Conservation (phyloP, 1,139 yeast species). For the Saccharomyces hybrid region DNA sequence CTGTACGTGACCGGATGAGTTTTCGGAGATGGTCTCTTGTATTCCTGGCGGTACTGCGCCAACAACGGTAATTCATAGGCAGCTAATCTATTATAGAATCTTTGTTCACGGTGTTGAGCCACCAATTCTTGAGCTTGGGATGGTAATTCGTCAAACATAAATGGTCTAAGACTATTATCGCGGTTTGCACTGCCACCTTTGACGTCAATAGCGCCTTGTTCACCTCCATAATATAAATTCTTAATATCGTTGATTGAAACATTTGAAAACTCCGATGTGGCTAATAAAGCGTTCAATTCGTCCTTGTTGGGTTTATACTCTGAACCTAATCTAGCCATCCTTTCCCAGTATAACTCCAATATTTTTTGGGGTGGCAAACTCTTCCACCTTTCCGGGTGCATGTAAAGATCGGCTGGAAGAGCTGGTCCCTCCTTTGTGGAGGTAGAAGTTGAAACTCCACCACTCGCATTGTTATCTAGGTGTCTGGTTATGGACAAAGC, state of each 20-base stretch:
- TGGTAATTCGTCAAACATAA: conserved; percentile 53
- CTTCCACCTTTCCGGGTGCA: conserved; percentile 59
- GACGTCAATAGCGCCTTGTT: conserved; percentile 31
- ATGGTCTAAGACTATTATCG: conserved; percentile 29
- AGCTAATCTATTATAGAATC: conserved; percentile 66
- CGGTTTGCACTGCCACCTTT: conserved; percentile 27
- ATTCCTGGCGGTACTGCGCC: conserved; percentile 63
- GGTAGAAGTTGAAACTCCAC: not conserved
- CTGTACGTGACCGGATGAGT: conserved; percentile 58
- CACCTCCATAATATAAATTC: conserved; percentile 35
- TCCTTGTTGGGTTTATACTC: conserved; percentile 47
- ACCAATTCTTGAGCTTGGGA: conserved; percentile 53
- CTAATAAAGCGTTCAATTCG: conserved; percentile 40
- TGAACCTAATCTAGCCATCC: conserved; percentile 51
- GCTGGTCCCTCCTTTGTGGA: conserved; percentile 4
- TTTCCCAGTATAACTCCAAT: conserved; percentile 50
- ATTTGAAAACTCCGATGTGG: conserved; percentile 36
- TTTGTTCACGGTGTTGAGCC: conserved; percentile 54
- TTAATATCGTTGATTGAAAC: conserved; percentile 30
- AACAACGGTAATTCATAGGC: conserved; percentile 90
- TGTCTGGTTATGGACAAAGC: not conserved
- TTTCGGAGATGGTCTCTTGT: conserved; percentile 39
- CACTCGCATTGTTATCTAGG: not conserved
- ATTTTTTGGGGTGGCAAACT: conserved; percentile 59
- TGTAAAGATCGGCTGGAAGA: conserved; percentile 14